phyloP scores from a whole-genome alignment of 2,329 filamentous ascomycete genomes.

The Aspergillus latus region DNA sequence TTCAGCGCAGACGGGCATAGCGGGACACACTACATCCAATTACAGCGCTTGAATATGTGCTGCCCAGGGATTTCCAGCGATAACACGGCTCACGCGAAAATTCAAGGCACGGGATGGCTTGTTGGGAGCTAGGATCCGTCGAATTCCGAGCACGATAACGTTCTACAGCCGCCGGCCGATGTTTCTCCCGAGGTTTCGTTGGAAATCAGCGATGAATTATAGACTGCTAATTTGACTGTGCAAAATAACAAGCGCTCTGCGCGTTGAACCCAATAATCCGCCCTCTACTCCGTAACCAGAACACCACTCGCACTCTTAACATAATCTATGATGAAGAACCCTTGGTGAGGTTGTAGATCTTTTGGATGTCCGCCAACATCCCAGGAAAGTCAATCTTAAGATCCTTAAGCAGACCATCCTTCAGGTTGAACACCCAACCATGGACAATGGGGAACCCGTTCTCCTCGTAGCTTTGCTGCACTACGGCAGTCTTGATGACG shows the following conservation, averaged over 20 bases:
- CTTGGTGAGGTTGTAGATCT: constrained; percentile 60
- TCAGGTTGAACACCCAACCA: constrained; percentile 71
- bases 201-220: neutral
- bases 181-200: neutral
- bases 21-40: neutral
- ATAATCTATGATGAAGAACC: neutral
- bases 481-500: constrained; percentile 51
- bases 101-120: neutral
- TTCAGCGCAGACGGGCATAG: neutral
- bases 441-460: constrained; percentile 69
- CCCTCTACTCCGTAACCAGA: constrained; percentile 3
- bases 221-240: neutral
- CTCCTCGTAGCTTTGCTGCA: constrained; percentile 59
- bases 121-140: no score
- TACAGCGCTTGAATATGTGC: neutral
- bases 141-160: no score
- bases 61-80: neutral
- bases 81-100: neutral
- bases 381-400: constrained; percentile 62
- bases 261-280: neutral
- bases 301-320: neutral
- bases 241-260: neutral
- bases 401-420: constrained; percentile 66
- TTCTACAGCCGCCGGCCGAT: neutral
- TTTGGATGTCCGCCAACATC: constrained; percentile 59